phyloP scores from a whole-genome alignment of 495 filamentous ascomycete species.

The Evernia prunastri region DNA sequence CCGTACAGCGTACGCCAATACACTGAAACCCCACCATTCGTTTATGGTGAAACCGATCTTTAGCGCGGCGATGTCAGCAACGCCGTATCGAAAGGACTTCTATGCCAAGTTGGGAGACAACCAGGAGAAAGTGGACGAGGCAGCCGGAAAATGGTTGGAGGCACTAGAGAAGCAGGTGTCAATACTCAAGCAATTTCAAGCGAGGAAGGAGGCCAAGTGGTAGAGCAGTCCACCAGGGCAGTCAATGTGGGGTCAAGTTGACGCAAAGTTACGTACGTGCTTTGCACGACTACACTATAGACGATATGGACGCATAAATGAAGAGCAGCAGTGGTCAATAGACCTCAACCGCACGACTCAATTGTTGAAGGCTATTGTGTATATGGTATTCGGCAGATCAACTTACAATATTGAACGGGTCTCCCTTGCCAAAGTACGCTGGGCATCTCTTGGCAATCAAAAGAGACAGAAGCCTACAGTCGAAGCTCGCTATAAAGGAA shows the following conservation, averaged over 20 bases:
- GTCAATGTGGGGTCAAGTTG: too few relatives aligned
- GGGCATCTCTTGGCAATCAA: too few relatives aligned
- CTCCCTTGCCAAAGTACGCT: too few relatives aligned
- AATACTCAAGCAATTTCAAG: slow-evolving; percentile 70
- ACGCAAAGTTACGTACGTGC: neutral
- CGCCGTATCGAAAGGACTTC: slow-evolving; percentile 86
- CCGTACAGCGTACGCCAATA: slow-evolving; percentile 71
- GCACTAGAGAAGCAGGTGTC: slow-evolving; percentile 66
- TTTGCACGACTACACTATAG: neutral
- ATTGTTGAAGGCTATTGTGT: neutral
- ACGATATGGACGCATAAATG: neutral
- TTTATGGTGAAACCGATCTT: slow-evolving; percentile 85
- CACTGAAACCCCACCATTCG: slow-evolving; percentile 85
- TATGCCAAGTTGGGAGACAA: slow-evolving; percentile 68
- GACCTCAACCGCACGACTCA: neutral
- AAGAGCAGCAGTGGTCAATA: neutral
- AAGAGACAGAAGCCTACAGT: too few relatives aligned
- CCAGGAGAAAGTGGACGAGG: slow-evolving; percentile 49
- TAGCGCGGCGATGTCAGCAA: slow-evolving; percentile 82
- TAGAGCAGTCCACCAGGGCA: slow-evolving; percentile 28
- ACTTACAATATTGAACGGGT: too few relatives aligned
- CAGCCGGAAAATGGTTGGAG: slow-evolving; percentile 40
- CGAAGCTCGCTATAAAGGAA: too few relatives aligned
- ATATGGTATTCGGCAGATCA: too few relatives aligned
- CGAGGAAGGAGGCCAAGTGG: slow-evolving; percentile 64